Evolutionary conservation across 2,329 filamentous ascomycete species (phyloP).

Genomic region (Stemphylium vesicarium): DNA sequence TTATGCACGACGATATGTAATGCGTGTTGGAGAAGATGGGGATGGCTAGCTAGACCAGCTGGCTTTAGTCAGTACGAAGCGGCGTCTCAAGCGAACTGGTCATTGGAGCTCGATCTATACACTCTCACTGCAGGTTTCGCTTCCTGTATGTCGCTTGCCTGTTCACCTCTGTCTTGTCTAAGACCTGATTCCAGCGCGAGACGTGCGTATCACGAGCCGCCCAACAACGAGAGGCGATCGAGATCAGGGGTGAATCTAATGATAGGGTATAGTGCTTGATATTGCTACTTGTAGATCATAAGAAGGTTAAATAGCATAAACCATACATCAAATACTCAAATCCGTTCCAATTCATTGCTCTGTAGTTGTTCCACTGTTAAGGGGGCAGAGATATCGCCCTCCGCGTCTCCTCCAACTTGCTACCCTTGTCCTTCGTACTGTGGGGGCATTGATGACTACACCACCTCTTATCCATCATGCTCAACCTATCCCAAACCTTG

Average conservation of each 20-base stretch:
- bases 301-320: not conserved
- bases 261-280: not conserved
- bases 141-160: too few relatives aligned
- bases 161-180: too few relatives aligned
- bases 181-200: too few relatives aligned
- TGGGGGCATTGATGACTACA: not conserved
- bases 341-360: not conserved
- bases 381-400: conserved; percentile 5
- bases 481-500: not conserved
- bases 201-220: too few relatives aligned
- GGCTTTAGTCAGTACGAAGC: too few relatives aligned
- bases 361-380: not conserved
- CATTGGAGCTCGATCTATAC: too few relatives aligned
- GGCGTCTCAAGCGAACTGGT: too few relatives aligned
- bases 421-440: not conserved
- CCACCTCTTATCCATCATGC: not conserved
- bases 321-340: not conserved
- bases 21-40: too few relatives aligned
- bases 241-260: not conserved
- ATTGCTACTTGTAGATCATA: not conserved
- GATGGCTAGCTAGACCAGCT: too few relatives aligned
- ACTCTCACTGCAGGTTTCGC: too few relatives aligned
- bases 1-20: too few relatives aligned
- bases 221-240: too few relatives aligned
- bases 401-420: not conserved